A percentile compares a stretch with the other conserved stretches of the same genome.
Evolutionary conservation across 495 filamentous ascomycete species (phyloP).

Genomic region (Penicillium angulare): DNA sequence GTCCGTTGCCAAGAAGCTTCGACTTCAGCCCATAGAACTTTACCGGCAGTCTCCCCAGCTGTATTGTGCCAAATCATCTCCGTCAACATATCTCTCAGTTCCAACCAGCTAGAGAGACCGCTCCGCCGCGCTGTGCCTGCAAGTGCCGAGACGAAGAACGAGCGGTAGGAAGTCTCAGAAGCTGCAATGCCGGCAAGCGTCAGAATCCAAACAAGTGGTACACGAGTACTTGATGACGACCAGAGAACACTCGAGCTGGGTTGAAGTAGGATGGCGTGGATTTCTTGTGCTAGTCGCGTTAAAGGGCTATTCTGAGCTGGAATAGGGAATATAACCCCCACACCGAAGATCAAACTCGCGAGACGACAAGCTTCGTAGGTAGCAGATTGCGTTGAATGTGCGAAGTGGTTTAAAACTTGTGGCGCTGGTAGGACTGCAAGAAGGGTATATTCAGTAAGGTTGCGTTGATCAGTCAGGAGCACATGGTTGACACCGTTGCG

Average conservation of each 20-base stretch:
- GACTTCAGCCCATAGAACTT: conserved; percentile 29
- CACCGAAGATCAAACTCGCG: conserved; percentile 31
- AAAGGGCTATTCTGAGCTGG: conserved; percentile 37
- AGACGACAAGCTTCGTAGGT: conserved; percentile 42
- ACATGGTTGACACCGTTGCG: conserved; percentile 9
- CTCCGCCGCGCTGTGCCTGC: conserved; percentile 13
- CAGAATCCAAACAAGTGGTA: conserved; percentile 35
- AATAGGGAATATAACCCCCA: conserved; percentile 42
- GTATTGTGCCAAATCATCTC: conserved; percentile 36
- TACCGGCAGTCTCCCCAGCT: conserved; percentile 33
- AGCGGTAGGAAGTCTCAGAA: conserved; percentile 18
- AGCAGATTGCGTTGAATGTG: conserved; percentile 16
- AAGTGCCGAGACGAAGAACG: conserved; percentile 32
- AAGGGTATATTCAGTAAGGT: conserved; percentile 33
- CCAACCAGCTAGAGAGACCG: conserved; percentile 23
- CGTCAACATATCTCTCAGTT: conserved; percentile 20
- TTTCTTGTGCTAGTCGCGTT: conserved; percentile 18
- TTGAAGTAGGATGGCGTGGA: conserved; percentile 20
- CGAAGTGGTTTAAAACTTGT: conserved; percentile 14
- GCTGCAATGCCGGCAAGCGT: conserved; percentile 39
- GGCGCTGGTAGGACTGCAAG: conserved; percentile 28
- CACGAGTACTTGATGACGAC: conserved; percentile 19
- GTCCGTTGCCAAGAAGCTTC: background rate
- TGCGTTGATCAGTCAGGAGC: conserved; percentile 38
- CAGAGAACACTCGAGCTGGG: conserved; percentile 17